Evolutionary conservation across 2,329 filamentous ascomycete species (phyloP).

Genomic region (Ceratocystiopsis minuta): DNA sequence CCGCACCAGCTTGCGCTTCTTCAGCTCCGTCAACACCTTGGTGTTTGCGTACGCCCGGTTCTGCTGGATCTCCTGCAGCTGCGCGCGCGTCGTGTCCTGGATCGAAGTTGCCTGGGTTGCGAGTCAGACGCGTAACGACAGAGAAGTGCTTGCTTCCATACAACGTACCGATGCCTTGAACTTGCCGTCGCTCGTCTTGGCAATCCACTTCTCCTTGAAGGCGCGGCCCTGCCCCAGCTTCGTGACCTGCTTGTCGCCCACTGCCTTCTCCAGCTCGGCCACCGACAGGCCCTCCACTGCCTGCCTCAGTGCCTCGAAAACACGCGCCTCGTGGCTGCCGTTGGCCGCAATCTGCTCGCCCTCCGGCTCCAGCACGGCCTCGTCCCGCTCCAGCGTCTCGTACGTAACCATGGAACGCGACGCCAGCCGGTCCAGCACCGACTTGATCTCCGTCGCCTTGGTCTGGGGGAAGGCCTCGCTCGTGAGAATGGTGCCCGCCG

Average conservation of each 20-base stretch:
- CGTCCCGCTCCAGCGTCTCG: slow-evolving; percentile 64
- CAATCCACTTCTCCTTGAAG: slow-evolving; percentile 63
- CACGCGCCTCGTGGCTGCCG: slow-evolving; percentile 67
- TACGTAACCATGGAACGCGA: slow-evolving; percentile 79
- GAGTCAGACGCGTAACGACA: no score
- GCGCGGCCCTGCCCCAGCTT: slow-evolving; percentile 90
- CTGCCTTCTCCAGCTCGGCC: slow-evolving; percentile 47
- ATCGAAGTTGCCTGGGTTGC: slow-evolving; percentile 50
- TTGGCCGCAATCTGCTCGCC: slow-evolving; percentile 53
- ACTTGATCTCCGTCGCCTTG: slow-evolving; percentile 57
- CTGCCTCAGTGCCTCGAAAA: slow-evolving; percentile 55
- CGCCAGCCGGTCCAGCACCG: slow-evolving; percentile 67
- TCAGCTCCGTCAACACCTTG: slow-evolving; percentile 64
- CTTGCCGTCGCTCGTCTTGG: slow-evolving; percentile 35
- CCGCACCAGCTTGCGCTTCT: slow-evolving; percentile 79
- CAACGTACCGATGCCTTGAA: slow-evolving; percentile 33
- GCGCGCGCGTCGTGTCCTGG: slow-evolving; percentile 58
- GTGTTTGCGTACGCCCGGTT: slow-evolving; percentile 48
- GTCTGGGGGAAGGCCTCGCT: slow-evolving; percentile 49
- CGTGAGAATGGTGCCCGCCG: slow-evolving; percentile 47
- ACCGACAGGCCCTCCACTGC: slow-evolving; percentile 70
- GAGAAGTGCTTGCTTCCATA: no score
- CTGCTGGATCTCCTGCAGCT: slow-evolving; percentile 55
- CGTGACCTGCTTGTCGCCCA: slow-evolving; percentile 55
- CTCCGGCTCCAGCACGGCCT: slow-evolving; percentile 57